Evolutionary conservation across 1,139 yeast species (phyloP).

Genomic region (Geotrichum restrictum): DNA sequence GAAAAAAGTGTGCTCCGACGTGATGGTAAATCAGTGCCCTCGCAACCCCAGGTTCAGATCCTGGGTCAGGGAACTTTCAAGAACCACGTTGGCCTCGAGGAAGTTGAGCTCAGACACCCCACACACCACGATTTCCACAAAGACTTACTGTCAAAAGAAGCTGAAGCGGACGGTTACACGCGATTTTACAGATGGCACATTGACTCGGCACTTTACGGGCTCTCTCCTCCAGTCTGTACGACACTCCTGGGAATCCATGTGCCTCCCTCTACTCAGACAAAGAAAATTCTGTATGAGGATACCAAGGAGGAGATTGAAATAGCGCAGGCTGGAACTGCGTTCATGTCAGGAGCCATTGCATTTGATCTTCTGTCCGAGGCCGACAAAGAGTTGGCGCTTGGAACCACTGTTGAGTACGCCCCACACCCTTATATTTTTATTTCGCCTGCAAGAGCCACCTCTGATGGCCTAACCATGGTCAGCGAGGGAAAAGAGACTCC

Average conservation of each 20-base stretch:
- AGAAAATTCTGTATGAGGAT: slow-evolving; percentile 61
- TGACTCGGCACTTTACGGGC: slow-evolving; percentile 79
- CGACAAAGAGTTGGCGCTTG: slow-evolving; percentile 67
- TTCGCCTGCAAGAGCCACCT: slow-evolving; percentile 72
- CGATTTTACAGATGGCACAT: slow-evolving; percentile 91
- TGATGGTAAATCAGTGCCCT: slow-evolving; percentile 74
- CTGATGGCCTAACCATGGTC: slow-evolving; percentile 81
- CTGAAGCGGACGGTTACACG: slow-evolving; percentile 61
- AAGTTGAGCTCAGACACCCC: slow-evolving; percentile 70
- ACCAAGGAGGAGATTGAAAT: slow-evolving; percentile 59
- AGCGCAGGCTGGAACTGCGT: slow-evolving; percentile 83
- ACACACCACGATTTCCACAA: slow-evolving; percentile 78
- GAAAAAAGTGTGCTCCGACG: slow-evolving; percentile 69
- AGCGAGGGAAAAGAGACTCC: slow-evolving; percentile 69
- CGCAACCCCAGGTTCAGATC: slow-evolving; percentile 84
- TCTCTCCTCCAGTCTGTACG: slow-evolving; percentile 81
- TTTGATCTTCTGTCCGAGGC: slow-evolving; percentile 61
- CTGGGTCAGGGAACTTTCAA: slow-evolving; percentile 75
- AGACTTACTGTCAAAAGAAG: slow-evolving; percentile 54
- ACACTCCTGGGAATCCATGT: slow-evolving; percentile 77
- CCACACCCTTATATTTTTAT: slow-evolving; percentile 89
- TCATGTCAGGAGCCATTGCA: slow-evolving; percentile 75
- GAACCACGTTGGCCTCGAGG: slow-evolving; percentile 65
- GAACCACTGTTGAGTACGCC: slow-evolving; percentile 77
- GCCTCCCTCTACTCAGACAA: slow-evolving; percentile 47